These are phyloP conservation scores for Pythium sukuiense DNA, from an alignment of 352 stramenopile genomes.

Conservation along the genomic window DNA sequence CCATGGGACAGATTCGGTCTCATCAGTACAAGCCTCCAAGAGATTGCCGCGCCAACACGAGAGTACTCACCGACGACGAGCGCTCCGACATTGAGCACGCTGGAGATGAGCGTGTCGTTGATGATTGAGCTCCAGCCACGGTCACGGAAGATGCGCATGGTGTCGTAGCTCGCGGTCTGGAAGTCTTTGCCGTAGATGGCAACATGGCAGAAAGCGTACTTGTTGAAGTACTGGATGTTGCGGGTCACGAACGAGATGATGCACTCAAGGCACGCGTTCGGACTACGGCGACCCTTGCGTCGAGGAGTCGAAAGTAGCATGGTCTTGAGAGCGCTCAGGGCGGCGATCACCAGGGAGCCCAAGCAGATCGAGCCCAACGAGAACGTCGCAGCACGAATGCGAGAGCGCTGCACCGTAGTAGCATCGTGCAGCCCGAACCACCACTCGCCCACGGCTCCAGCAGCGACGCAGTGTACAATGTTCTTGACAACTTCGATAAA, in stretches of 20 bases:
- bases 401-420: slow-evolving; percentile 69
- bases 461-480: slow-evolving; percentile 83
- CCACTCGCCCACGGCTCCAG: slow-evolving; percentile 82
- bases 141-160: slow-evolving; percentile 78
- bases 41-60: background rate
- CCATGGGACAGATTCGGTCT: slow-evolving; percentile 8
- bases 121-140: slow-evolving; percentile 78
- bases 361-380: slow-evolving; percentile 85
- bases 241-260: slow-evolving; percentile 66
- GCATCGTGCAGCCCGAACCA: slow-evolving; percentile 77
- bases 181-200: slow-evolving; percentile 88
- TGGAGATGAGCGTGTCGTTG: slow-evolving; percentile 81
- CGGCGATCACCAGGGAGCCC: slow-evolving; percentile 76
- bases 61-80: slow-evolving; percentile 65
- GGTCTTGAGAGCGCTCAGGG: slow-evolving; percentile 62
- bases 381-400: slow-evolving; percentile 64
- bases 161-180: slow-evolving; percentile 66
- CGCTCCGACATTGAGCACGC: slow-evolving; percentile 69
- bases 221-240: slow-evolving; percentile 87
- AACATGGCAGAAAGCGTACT: slow-evolving; percentile 86
- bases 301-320: slow-evolving; percentile 67
- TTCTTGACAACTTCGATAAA: slow-evolving; percentile 85
- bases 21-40: background rate
- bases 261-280: slow-evolving; percentile 84
- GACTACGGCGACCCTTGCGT: slow-evolving; percentile 56